Base-by-base conservation (phyloP, 768 basidiomycete genomes). In the Mycena olivaceomarginata region DNA sequence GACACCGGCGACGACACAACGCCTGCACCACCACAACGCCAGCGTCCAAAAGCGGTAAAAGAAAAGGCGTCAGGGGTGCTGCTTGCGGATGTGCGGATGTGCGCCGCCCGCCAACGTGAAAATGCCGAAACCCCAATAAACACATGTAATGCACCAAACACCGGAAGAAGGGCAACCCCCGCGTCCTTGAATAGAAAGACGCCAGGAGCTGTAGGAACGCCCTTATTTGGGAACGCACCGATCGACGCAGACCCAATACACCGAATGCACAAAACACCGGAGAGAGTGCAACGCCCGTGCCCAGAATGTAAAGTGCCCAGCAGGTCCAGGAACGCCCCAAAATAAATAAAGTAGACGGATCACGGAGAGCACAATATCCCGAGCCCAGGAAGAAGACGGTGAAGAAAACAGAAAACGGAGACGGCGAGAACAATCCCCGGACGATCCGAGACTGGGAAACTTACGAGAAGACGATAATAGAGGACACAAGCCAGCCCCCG, bases 21-120 rank as follows among this genome's bases (percentile, higher is more conserved):
- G 41, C 71, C 63, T 56, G 51, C 63, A 56, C 63, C 40, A 41
- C 71, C 62, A 51, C 63, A 12, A 65, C 53, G 22, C n/a, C 62
- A 16, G 62, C 37, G 48, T 56, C 51, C 51, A 6, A 56, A 53
- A 56, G 37, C 37, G 37, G 48, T 10, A 66, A 48, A 48, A 66
- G 22, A 12, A 16, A 16, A 8, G 18, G 39, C 11, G 25, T 2
- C 1, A 25, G 25, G 25, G 43, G 64, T 11, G 31, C 51, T 39
- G 51, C 67, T 53, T 53, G 51, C 51, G 51, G 39, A 51, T 40
- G 20, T 41, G 41, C n/a, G 16, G 16, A 31, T 31, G 31, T 31
- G 31, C 31, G 31, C 31, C 31, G 31, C 31, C 31, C 31, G 3
- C 31, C 31, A 31, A 37, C 43, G 22, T 20, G 22, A 45, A 43